These are phyloP conservation scores for Poronia punctata DNA, from an alignment of 495 filamentous ascomycete species.

Conservation along the genomic window DNA sequence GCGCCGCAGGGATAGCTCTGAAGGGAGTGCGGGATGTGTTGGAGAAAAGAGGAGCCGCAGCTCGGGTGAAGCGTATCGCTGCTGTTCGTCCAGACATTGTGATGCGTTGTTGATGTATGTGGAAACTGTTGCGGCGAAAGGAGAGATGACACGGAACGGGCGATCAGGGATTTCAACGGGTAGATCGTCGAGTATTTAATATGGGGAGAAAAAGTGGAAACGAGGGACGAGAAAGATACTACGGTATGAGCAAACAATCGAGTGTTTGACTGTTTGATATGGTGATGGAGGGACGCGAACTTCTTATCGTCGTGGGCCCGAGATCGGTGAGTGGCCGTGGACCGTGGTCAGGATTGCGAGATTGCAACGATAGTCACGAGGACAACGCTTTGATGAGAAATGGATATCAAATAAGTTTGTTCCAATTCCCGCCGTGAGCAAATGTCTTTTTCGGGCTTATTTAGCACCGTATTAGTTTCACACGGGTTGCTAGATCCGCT, in stretches of 20 bases:
- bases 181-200: no score
- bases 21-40: conserved; percentile 19
- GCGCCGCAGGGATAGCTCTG: conserved; percentile 32
- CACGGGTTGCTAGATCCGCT: conserved; percentile 12
- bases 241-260: no score
- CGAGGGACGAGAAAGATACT: not conserved
- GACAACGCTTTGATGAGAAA: conserved; percentile 12
- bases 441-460: conserved; percentile 1
- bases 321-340: conserved; percentile 12
- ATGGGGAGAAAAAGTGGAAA: conserved; percentile 3
- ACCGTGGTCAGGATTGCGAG: conserved; percentile 8
- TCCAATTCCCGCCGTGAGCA: conserved; percentile 3
- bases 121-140: not conserved
- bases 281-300: no score
- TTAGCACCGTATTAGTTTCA: conserved; percentile 7
- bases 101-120: conserved; percentile 8
- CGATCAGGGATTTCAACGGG: no score
- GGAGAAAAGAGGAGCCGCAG: conserved; percentile 27
- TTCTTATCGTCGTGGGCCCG: conserved; percentile 9
- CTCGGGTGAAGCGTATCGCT: conserved; percentile 23
- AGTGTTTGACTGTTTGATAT: no score
- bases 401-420: conserved; percentile 10
- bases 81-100: conserved; percentile 38
- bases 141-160: not conserved
- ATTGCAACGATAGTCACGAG: conserved; percentile 8